phyloP scores from a whole-genome alignment of 2,329 filamentous ascomycete species.

The Cercospora sojina region DNA sequence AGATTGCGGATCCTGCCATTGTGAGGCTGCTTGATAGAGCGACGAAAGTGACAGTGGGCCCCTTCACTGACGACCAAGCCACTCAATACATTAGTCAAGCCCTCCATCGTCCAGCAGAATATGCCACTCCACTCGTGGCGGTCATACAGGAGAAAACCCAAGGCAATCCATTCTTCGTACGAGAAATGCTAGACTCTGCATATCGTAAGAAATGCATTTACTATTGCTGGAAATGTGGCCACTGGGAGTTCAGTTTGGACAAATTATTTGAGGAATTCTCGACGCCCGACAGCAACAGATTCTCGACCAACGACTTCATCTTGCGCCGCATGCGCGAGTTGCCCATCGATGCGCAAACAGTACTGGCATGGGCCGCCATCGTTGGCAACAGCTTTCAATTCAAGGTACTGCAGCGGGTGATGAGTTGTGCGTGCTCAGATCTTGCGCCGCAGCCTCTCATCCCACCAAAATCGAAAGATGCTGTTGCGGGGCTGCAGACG shows the following conservation, averaged over 20 bases:
- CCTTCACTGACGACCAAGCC: slow-evolving; percentile 76
- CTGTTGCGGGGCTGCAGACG: slow-evolving; percentile 75
- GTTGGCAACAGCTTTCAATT: slow-evolving; percentile 84
- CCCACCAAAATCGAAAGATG: slow-evolving; percentile 62
- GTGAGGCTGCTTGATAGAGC: slow-evolving; percentile 43
- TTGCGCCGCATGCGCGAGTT: slow-evolving; percentile 74
- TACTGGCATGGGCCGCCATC: slow-evolving; percentile 83
- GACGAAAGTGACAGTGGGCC: slow-evolving; percentile 69
- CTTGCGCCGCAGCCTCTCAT: slow-evolving; percentile 48
- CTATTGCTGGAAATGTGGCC: slow-evolving; percentile 80
- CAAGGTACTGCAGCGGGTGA: slow-evolving; percentile 70
- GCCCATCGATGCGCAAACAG: slow-evolving; percentile 68
- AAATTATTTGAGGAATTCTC: slow-evolving; percentile 82
- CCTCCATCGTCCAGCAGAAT: slow-evolving; percentile 66
- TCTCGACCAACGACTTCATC: slow-evolving; percentile 80
- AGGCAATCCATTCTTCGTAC: slow-evolving; percentile 90
- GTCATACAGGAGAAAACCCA: slow-evolving; percentile 86
- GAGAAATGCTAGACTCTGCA: slow-evolving; percentile 85
- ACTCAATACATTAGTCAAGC: slow-evolving; percentile 79
- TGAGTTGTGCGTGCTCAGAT: slow-evolving; percentile 71
- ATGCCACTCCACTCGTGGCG: slow-evolving; percentile 68
- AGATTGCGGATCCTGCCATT: slow-evolving; percentile 41
- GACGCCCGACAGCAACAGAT: slow-evolving; percentile 73
- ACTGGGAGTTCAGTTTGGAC: slow-evolving; percentile 84
- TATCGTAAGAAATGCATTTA: slow-evolving; percentile 84